Evolutionary conservation across 192 early-diverging fungal species (phyloP).

Genomic region (Helicostylum pulchrum): DNA sequence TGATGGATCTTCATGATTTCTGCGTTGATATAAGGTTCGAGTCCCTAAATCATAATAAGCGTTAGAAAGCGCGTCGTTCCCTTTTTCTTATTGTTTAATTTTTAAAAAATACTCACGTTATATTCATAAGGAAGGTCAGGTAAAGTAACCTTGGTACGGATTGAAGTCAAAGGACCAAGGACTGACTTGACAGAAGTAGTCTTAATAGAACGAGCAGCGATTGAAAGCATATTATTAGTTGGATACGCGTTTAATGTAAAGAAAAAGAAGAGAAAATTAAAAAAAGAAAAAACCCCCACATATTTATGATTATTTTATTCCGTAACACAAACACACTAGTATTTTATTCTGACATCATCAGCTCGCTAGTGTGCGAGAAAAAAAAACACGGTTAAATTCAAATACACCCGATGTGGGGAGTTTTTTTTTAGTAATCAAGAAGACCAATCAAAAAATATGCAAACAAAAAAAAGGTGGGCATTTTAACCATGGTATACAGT

Average conservation of each 20-base stretch:
- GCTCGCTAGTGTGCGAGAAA: too few species aligned
- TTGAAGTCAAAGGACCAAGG: slow-evolving; percentile 28
- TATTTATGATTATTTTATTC: too few species aligned
- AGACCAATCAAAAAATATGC: too few species aligned
- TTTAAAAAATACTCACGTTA: slow-evolving; percentile 52
- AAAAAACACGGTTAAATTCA: too few species aligned
- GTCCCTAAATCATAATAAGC: slow-evolving; percentile 47
- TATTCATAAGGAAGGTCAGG: slow-evolving; percentile 87
- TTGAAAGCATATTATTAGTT: slow-evolving; percentile 31
- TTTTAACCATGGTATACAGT: too few species aligned
- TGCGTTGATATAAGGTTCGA: slow-evolving; percentile 90
- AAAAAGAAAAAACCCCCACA: background rate
- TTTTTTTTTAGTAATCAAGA: too few species aligned
- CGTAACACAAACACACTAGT: too few species aligned
- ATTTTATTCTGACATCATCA: too few species aligned
- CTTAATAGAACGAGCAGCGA: slow-evolving; percentile 36
- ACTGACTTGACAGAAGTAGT: slow-evolving; percentile 20
- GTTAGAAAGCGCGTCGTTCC: background rate
- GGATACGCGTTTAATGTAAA: background rate
- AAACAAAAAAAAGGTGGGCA: too few species aligned
- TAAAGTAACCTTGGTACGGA: slow-evolving; percentile 71
- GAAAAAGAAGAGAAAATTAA: background rate
- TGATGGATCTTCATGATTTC: slow-evolving; percentile 97
- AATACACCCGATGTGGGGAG: too few species aligned
- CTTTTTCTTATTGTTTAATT: background rate